Conservation (phyloP, 768 basidiomycete species). For the Fibroporia radiculosa region DNA sequence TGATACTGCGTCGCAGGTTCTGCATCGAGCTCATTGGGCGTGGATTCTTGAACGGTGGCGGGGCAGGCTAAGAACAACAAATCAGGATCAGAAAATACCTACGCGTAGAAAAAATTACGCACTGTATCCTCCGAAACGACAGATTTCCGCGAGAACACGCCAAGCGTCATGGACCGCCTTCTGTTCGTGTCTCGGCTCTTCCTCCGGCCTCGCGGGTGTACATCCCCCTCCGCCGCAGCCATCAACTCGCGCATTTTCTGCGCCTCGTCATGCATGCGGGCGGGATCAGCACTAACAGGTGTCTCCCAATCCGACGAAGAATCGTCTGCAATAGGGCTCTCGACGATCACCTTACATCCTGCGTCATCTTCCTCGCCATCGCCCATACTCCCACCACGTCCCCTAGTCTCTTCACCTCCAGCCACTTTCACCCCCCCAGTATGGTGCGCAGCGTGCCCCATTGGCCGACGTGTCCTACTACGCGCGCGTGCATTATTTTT, state of each 20-base stretch:
- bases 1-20: constrained; percentile 40
- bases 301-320: not conserved
- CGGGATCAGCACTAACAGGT: not conserved
- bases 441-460: too few species aligned
- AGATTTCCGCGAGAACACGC: constrained; percentile 9
- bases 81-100: constrained; percentile 2
- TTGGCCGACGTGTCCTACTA: not conserved
- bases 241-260: constrained; percentile 4
- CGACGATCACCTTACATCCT: constrained; percentile 23
- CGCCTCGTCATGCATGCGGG: constrained; percentile 2
- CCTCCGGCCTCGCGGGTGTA: not conserved
- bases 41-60: constrained; percentile 8
- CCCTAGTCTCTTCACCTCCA: too few species aligned
- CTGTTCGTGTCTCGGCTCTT: constrained; percentile 10
- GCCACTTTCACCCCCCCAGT: too few species aligned
- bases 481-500: constrained; percentile 7
- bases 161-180: constrained; percentile 30
- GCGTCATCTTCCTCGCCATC: constrained; percentile 10
- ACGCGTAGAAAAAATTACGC: not conserved
- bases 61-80: not conserved
- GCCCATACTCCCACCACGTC: constrained; percentile 9
- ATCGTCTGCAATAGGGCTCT: constrained; percentile 30
- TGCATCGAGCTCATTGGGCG: constrained; percentile 30
- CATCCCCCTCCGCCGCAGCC: not conserved
- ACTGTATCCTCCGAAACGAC: not conserved